Base-by-base conservation (phyloP, 2,329 filamentous ascomycete genomes). In the Gremmenia infestans region DNA sequence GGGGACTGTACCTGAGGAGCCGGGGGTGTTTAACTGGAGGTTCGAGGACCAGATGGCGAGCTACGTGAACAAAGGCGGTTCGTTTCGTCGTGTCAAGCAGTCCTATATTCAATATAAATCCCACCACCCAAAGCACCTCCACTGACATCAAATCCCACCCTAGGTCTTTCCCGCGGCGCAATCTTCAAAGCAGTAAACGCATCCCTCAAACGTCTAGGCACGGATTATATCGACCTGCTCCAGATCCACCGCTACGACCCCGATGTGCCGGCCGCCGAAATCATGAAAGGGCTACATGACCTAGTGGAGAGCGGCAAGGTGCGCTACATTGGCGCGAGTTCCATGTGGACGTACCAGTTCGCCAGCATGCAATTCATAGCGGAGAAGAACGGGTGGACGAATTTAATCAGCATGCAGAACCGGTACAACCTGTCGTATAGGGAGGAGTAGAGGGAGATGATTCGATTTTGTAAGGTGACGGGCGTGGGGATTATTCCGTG, bases 161-260 rank as follows among this genome's bases (percentile, higher is more conserved):
- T 19, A 46, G 84, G 85, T 0, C 71, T 88, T 22, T 83, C 79
- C 15, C 75, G 86, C 48, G 81, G 81, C 62, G 80, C 83, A 53
- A 83, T 88, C 60, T 82, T 88, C 64, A 79, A 85, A 60, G 81
- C 83, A 0, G 85, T 88, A 3, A 78, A 87, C n/a, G 77, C 75
- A 40, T 83, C 79, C 50, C 71, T 83, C 2, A 70, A 74, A 55
- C 70, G 81, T 17, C 71, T 86, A 28, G 78, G 76, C 17, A 82
- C 77, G 2, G 62, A 71, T 1, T 84, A 86, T 67, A 79, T 83
- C 58, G 80, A 83, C 67, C 73, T 83, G 2, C 71, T 84, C n/a
- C 81, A 84, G 67, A 80, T 85, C 54, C 81, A 85, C 62, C 74
- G 81, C 14, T 74, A 81, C 58, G 81, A 85, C 59, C 68, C 70